Percentiles rank a stretch among this genome's conserved stretches.
Conservation (phyloP, 495 filamentous ascomycete genomes). For the Sabuloglossum arenarium region DNA sequence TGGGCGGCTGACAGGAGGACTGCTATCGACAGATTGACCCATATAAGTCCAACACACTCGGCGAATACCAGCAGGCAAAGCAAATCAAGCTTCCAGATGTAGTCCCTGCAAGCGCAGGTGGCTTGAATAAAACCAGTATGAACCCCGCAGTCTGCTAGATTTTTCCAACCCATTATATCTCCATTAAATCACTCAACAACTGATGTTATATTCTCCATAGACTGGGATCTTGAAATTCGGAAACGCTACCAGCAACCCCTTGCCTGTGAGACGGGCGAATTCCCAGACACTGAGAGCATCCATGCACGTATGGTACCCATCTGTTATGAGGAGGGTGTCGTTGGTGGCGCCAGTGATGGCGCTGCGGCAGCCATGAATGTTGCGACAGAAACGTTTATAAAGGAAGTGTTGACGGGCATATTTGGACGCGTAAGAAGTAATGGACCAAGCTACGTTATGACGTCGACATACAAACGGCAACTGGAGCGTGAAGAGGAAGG, state of each 20-base stretch:
- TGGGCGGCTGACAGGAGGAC: not conserved
- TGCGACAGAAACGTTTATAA: slow-evolving; percentile 80
- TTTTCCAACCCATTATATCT: not conserved
- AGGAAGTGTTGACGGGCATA: slow-evolving; percentile 61
- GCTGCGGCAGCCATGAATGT: slow-evolving; percentile 75
- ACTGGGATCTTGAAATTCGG: slow-evolving; percentile 81
- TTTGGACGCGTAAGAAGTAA: slow-evolving; percentile 64
- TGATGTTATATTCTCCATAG: slow-evolving; percentile 18
- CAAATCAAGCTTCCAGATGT: slow-evolving; percentile 45
- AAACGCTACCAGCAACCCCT: slow-evolving; percentile 80
- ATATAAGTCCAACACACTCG: slow-evolving; percentile 38
- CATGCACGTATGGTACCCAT: slow-evolving; percentile 77
- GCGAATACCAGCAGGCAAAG: slow-evolving; percentile 47
- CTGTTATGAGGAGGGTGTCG: slow-evolving; percentile 78
- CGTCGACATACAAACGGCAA: slow-evolving; percentile 50
- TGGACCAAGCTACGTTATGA: slow-evolving; percentile 60
- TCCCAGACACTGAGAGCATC: slow-evolving; percentile 64
- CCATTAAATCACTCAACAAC: not conserved
- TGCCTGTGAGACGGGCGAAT: slow-evolving; percentile 77
- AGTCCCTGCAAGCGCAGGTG: slow-evolving; percentile 63
- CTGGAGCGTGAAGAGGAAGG: slow-evolving; percentile 52
- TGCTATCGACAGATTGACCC: slow-evolving; percentile 23
- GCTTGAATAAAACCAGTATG: slow-evolving; percentile 76
- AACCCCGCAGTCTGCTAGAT: slow-evolving; percentile 4
- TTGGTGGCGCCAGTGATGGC: slow-evolving; percentile 44